These are phyloP conservation scores for Penicillium sp. DNA, from an alignment of 2,329 filamentous ascomycete species.

Conservation along the genomic window DNA sequence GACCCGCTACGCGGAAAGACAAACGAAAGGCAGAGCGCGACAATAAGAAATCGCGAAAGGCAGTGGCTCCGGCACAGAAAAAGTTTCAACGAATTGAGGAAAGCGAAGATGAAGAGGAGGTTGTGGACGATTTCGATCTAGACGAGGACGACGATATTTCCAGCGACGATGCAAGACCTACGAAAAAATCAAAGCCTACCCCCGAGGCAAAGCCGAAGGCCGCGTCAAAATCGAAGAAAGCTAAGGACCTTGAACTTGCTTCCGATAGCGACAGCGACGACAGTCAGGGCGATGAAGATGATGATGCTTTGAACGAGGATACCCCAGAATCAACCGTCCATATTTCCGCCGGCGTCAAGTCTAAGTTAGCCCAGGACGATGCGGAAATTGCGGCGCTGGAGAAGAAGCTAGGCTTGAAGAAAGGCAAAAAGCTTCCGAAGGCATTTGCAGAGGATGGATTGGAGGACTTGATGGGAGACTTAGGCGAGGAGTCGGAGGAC, in stretches of 20 bases:
- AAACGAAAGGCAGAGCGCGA: conserved; percentile 64
- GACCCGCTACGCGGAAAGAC: conserved; percentile 56
- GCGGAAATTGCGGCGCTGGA: conserved; percentile 85
- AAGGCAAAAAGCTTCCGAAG: conserved; percentile 70
- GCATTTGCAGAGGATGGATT: conserved; percentile 79
- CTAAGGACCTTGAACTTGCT: conserved; percentile 2
- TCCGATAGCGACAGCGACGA: neutral
- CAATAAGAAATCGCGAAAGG: conserved; percentile 55
- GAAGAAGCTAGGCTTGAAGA: conserved; percentile 79
- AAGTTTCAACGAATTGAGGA: conserved; percentile 12
- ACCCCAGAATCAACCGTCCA: conserved; percentile 7
- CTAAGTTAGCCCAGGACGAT: conserved; percentile 74
- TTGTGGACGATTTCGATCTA: conserved; percentile 24
- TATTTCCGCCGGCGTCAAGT: conserved; percentile 49
- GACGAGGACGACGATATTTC: conserved; percentile 17
- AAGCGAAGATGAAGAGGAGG: conserved; percentile 27
- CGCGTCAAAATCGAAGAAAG: conserved; percentile 15
- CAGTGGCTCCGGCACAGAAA: conserved; percentile 19
- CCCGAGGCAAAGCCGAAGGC: conserved; percentile 18
- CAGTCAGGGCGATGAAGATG: conserved; percentile 6
- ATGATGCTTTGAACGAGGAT: conserved; percentile 26
- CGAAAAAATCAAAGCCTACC: conserved; percentile 4
- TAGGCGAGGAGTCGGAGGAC: conserved; percentile 56
- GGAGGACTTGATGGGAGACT: conserved; percentile 70
- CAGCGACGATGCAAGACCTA: conserved; percentile 18